Evolutionary conservation across 768 basidiomycete genomes (phyloP), one percentile per base, ranked within the genome.

Genomic region (Amanita inopinata): DNA sequence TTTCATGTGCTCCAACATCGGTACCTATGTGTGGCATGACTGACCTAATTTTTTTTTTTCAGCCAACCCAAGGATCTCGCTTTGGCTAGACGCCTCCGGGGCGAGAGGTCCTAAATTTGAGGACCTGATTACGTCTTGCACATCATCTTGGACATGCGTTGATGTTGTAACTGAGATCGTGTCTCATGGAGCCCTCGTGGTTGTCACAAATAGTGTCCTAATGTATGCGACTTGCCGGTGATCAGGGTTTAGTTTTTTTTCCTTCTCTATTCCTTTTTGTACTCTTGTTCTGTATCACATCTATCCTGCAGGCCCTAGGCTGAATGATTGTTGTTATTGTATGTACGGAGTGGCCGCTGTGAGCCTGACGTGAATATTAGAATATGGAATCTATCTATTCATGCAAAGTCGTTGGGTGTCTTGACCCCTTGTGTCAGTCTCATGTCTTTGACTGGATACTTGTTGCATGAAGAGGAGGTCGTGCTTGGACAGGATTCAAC

Each of bases 31-130:
- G 27, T 28, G 27, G 7, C 19, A 4, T 25, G 2, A 3, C 38
- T 55, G 51, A 61, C 59, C 54, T 15, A 49, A n/a, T n/a, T n/a
- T 36, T 19, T 14, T 31, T 17, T 46, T 41, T 50, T 48, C 54
- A 82, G 78, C 56, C 83, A 86, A 74, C 87, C 87, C 53, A 90
- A 90, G 71, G 87, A 90, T 61, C 82, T 90, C 38, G 85, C 86
- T 28, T 73, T 91, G 46, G 87, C 87, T 48, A 74, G 87, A 54
- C 83, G 87, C 60, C 78, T 91, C 62, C 76, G 87, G 47, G 87
- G 87, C 56, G 87, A 88, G 69, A 76, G 86, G 58, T 79, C 83
- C 55, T 86, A 73, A 76, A 54, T 14, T 5, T 2, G 28, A 24
- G 5, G 32, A 42, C 17, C 7, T 34, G 11, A 23, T 14, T 35